A percentile compares a stretch with the other conserved stretches of the same genome.
Evolutionary conservation across 495 filamentous ascomycete genomes (phyloP).

Genomic region (Penicillium verhagenii): DNA sequence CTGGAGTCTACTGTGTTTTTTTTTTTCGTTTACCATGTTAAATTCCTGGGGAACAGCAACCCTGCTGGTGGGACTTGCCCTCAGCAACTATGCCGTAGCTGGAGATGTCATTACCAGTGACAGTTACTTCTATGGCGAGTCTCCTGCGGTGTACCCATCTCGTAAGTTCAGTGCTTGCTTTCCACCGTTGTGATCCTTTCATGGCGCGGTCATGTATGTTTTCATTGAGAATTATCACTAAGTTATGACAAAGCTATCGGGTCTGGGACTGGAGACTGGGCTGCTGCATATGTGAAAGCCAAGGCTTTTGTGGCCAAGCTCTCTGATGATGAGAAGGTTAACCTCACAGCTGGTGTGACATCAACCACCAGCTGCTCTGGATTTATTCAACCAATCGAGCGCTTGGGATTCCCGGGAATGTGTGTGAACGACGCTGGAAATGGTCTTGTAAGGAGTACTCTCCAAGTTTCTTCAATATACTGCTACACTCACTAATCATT

Average conservation of each 20-base stretch:
- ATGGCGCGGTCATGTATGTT: not conserved
- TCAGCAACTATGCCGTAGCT: not conserved
- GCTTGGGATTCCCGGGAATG: constrained; percentile 59
- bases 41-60: not conserved
- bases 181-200: not conserved
- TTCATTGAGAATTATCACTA: no score
- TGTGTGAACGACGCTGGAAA: constrained; percentile 65
- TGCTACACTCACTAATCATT: no score
- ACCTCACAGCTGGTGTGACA: constrained; percentile 50
- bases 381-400: constrained; percentile 47
- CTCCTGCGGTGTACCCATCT: constrained; percentile 54
- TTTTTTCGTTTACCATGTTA: not conserved
- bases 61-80: not conserved
- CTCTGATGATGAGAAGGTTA: constrained; percentile 59
- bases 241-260: constrained; percentile 15
- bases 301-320: constrained; percentile 52
- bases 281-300: constrained; percentile 48
- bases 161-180: constrained; percentile 23
- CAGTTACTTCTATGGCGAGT: constrained; percentile 54
- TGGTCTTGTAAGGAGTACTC: constrained; percentile 41
- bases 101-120: constrained; percentile 22
- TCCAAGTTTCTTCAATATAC: not conserved
- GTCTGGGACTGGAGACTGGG: constrained; percentile 58
- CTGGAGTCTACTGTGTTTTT: not conserved
- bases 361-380: constrained; percentile 61